Evolutionary conservation across 768 basidiomycete genomes (phyloP).

Genomic region (Trametes maxima): DNA sequence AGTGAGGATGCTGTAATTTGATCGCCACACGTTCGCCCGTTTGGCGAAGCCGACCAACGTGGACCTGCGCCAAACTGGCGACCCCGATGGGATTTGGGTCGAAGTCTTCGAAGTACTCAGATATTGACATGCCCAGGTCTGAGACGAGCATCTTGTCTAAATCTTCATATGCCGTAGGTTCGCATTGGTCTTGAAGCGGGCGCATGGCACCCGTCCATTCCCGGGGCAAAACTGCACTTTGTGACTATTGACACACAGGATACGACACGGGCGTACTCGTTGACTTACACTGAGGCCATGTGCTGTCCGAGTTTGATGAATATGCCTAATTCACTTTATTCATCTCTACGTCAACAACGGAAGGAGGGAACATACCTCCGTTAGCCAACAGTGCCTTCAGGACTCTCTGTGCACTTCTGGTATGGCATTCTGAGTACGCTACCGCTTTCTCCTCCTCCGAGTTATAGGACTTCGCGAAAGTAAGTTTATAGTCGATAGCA

Average conservation of each 20-base stretch:
- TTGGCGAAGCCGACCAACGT: constrained; percentile 72
- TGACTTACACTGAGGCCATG: constrained; percentile 66
- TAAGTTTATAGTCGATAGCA: constrained; percentile 73
- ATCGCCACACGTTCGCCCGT: constrained; percentile 83
- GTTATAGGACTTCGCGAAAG: constrained; percentile 54
- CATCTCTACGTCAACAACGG: not conserved
- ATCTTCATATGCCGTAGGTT: constrained; percentile 81
- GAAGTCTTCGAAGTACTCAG: constrained; percentile 83
- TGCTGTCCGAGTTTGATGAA: constrained; percentile 92
- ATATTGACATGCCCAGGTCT: constrained; percentile 76
- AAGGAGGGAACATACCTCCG: constrained; percentile 59
- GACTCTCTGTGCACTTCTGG: constrained; percentile 76
- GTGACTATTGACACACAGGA: constrained; percentile 13
- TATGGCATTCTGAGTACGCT: constrained; percentile 80
- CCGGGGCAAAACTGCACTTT: constrained; percentile 55
- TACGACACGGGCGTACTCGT: too few species aligned
- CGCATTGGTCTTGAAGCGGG: constrained; percentile 88
- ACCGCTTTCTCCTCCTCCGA: constrained; percentile 51
- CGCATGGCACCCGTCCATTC: constrained; percentile 65
- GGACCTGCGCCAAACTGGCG: constrained; percentile 95
- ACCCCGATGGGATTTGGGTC: constrained; percentile 90
- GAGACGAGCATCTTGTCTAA: constrained; percentile 73
- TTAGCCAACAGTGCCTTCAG: constrained; percentile 85
- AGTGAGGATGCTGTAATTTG: constrained; percentile 93
- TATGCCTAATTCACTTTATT: constrained; percentile 49